Evolutionary conservation across 176 grass and related monocot species (phyloP).

Genomic region (Cenchrus purpureus): DNA sequence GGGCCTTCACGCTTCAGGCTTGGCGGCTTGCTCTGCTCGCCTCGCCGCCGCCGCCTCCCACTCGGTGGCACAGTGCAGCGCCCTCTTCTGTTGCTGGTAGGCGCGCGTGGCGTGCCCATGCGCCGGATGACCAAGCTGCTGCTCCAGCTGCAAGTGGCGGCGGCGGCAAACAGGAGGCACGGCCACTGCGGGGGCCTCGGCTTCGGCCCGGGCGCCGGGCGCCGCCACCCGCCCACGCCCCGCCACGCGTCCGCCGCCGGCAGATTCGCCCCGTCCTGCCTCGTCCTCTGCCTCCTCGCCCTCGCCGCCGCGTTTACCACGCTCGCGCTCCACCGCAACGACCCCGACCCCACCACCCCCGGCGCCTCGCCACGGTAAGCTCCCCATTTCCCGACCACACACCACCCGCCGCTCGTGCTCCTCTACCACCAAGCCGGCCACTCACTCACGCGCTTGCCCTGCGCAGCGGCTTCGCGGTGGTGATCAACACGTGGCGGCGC

Average conservation of each 20-base stretch:
- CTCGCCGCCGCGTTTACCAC: constrained; percentile 40
- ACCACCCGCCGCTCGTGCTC: neutral
- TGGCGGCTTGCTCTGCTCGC: too few species aligned
- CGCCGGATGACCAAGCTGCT: constrained; percentile 45
- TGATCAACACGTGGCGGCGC: constrained; percentile 93
- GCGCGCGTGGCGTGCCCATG: neutral
- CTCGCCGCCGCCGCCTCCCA: too few species aligned
- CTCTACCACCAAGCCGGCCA: neutral
- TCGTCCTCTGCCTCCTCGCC: constrained; percentile 30
- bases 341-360: neutral
- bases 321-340: constrained; percentile 20
- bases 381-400: neutral
- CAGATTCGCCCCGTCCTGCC: constrained; percentile 26
- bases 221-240: constrained; percentile 19
- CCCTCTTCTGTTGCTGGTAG: too few species aligned
- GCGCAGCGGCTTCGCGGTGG: constrained; percentile 62
- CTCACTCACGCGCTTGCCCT: too few species aligned
- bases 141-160: constrained; percentile 33
- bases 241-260: neutral
- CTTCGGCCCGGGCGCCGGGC: neutral
- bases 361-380: constrained; percentile 40
- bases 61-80: too few species aligned
- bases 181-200: neutral
- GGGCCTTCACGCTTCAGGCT: too few species aligned
- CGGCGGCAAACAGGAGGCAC: constrained; percentile 28